Base-by-base conservation (phyloP, 257 asterid species). In the Primulina huaijiensis region DNA sequence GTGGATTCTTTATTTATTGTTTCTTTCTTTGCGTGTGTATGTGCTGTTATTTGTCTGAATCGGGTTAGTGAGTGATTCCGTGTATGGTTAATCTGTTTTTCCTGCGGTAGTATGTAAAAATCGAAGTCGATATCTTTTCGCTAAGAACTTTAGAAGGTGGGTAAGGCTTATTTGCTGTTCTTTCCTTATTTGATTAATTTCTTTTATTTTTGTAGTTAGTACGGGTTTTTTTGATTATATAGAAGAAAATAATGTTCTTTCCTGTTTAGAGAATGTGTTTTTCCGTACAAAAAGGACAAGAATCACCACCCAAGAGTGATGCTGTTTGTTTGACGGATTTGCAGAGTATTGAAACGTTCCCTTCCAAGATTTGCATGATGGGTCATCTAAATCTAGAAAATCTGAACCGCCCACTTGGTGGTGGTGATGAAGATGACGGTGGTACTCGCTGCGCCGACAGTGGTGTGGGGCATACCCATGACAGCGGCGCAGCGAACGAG, bases 331-430 rank as follows among this genome's bases (percentile, higher is more conserved):
- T 56, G 40, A 69, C 50, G 79, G 65, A 50, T 56, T 46, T 57
- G 64, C 56, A 73, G 19, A 20, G 37, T 63, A 70, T 69, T 25
- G 79, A 74, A 74, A 27, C 81, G 61, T 83, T 76, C 56, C 67
- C 73, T 38, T 17, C 37, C 62, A 30, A 77, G 56, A 64, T 58
- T 61, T 34, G 38, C 66, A 63, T 69, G 79, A 76, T 72, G 80
- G 64, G 75, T 30, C 68, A 25, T 55, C 70, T 29, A 67, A 12
- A 43, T 43, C 73, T 20, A 37, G 70, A 62, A 46, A 72, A 20
- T n/a, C 52, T 73, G 64, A 43, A 43, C 55, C 7, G 55, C 55
- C 19, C n/a, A 3, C 19, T 43, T 11, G 19, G 55, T 12, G 55
- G 19, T 4, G 55, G 19, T 43, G 14, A 43, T 14, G 55, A 43